These are phyloP conservation scores for Arthrobotrys entomopaga DNA, from an alignment of 2,329 filamentous ascomycete species.

Conservation along the genomic window DNA sequence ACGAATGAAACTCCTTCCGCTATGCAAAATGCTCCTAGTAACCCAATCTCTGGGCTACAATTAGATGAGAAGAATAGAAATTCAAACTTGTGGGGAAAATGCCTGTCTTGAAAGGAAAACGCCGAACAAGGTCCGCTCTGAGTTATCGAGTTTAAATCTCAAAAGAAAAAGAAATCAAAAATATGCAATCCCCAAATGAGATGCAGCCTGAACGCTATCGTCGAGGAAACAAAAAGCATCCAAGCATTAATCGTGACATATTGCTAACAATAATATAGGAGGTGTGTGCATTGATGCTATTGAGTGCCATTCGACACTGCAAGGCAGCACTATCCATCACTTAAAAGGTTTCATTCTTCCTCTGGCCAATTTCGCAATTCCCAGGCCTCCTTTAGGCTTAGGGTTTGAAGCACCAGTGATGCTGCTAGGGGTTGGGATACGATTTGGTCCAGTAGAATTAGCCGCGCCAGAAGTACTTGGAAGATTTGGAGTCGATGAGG, in stretches of 20 bases:
- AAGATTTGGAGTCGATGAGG: slow-evolving; percentile 19
- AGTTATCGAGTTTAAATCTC: too few species aligned
- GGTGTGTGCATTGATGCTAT: neutral
- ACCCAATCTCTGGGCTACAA: neutral
- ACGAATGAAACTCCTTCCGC: slow-evolving; percentile 49
- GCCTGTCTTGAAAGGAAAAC: too few species aligned
- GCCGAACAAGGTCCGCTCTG: too few species aligned
- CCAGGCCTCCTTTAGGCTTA: slow-evolving; percentile 46
- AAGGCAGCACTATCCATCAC: neutral
- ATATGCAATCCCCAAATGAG: too few species aligned
- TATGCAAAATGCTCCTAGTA: slow-evolving; percentile 30
- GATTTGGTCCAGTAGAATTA: slow-evolving; percentile 36
- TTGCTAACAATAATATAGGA: neutral
- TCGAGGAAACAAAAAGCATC: too few species aligned
- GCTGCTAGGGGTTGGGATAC: slow-evolving; percentile 52
- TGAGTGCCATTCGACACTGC: neutral
- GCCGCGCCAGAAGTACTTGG: slow-evolving; percentile 18
- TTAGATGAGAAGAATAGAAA: slow-evolving; percentile 1
- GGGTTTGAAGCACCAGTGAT: slow-evolving; percentile 26
- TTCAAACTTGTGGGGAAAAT: neutral
- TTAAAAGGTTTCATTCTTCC: slow-evolving; percentile 45
- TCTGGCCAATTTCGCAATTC: slow-evolving; percentile 36
- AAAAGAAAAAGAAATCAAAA: too few species aligned
- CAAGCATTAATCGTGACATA: too few species aligned
- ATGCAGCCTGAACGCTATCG: neutral